A percentile compares a stretch with the other conserved stretches of the same genome.
Evolutionary conservation across 106 monocot species (phyloP).

Genomic region (Dendrobium officinale): DNA sequence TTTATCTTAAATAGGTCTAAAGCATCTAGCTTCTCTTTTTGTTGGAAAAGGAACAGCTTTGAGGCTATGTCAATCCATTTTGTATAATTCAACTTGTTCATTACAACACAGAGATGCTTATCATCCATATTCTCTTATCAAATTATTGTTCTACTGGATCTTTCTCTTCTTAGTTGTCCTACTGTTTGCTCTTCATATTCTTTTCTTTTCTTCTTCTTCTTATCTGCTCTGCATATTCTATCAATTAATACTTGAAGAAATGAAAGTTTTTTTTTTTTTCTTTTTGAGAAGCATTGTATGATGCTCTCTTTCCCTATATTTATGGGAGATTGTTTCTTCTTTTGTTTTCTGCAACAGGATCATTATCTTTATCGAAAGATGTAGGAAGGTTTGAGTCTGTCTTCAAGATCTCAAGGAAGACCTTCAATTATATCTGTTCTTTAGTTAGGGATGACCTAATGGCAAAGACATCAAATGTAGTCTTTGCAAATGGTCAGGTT

Average conservation of each 20-base stretch:
- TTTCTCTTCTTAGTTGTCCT: no score
- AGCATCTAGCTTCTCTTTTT: neutral
- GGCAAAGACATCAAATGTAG: constrained; percentile 49
- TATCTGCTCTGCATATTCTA: neutral
- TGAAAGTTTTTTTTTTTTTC: neutral
- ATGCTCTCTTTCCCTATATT: neutral
- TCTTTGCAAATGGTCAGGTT: constrained; percentile 38
- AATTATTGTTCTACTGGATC: no score
- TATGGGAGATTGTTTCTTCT: neutral
- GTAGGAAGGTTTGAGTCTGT: constrained; percentile 51
- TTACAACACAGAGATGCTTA: neutral
- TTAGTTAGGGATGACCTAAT: constrained; percentile 58
- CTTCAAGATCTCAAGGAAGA: constrained; percentile 88
- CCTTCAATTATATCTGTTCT: constrained; percentile 82
- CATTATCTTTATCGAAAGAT: constrained; percentile 39
- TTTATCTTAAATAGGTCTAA: neutral
- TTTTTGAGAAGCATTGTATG: neutral
- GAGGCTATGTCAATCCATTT: neutral
- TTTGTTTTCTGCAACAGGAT: constrained; percentile 20
- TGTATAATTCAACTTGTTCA: neutral
- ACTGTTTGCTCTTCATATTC: no score
- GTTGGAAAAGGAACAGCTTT: no score
- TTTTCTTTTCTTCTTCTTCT: no score
- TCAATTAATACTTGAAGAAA: neutral
- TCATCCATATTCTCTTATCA: neutral